Evolutionary conservation across 768 basidiomycete genomes (phyloP), one percentile per base, ranked within the genome.

Genomic region (Serendipita sp.): DNA sequence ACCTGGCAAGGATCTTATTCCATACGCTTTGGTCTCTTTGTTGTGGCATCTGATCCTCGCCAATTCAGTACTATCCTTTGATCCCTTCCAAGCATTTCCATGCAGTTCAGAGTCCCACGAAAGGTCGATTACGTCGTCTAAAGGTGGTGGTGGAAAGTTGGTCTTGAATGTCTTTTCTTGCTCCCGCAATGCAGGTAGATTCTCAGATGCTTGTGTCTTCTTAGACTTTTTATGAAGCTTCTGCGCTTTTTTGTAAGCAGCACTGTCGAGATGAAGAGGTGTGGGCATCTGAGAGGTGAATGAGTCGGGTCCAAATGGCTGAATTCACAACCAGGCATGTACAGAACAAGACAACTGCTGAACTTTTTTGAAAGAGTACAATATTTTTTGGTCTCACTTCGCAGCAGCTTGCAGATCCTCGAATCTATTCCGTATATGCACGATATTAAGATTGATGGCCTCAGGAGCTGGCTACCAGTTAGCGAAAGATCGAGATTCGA

Each of bases 81-180:
- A 68, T 30, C 84, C 84, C 30, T 68, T 72, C 80, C 82, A 86
- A 4, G 74, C 71, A 0, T 71, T 70, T 2, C 71, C 68, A 34
- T 81, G 72, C 69, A 85, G 82, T 28, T 72, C 68, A 2, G 2
- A 68, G 35, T 1, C 71, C 68, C 69, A 83, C 78, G n/a, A 79
- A 70, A 35, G 72, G 71, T 1, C 82, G 80, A 18, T 51, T 45
- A 88, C 86, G 46, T 74, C 72, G 30, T 79, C 79, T 5, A 92
- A 78, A 74, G 89, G 84, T 2, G 85, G 88, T 0, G 86, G 88
- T 3, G 88, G 88, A 70, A 88, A 90, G 35, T 81, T 79, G 0
- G 86, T 78, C 73, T 91, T 92, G 79, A 81, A 92, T 47, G 76
- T 80, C 74, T 92, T 92, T 74, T 92, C 90, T 30, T 83, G 83